Evolutionary conservation across 345 rosid species (phyloP), one percentile per base, ranked within the genome.

Genomic region (Raphanus sativus): DNA sequence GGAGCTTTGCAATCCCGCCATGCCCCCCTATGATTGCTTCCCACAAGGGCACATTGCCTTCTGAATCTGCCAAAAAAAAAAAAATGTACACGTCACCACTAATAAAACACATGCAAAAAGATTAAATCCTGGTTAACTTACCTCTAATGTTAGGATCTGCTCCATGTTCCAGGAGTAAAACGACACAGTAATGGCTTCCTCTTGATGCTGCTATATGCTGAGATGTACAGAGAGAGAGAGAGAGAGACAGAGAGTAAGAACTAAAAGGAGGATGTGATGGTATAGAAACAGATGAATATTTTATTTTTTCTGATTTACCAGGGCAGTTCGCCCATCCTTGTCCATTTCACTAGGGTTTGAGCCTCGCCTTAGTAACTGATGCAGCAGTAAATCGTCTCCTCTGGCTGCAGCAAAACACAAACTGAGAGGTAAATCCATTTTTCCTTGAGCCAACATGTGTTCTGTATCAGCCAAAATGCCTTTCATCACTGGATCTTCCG

Each of bases 191-290:
- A 34, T 83, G 81, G 79, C 80, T 80, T 77, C 97, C 98, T 32
- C 17, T 85, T 48, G 97, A 81, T 71, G 97, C 97, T 28, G 95
- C 95, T 59, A 92, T 84, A 62, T 94, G 98, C 98, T 94, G 88
- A 81, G 64, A 38, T 55, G 77, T 63, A 42, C 21, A 64, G 0
- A 80, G 16, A 75, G 25, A 75, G 55, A 33, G 15, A 50, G 58
- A 38, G 26, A 75, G 65, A 17, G 26, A 26, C 0, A n/a, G 13
- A 17, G 45, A 30, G 6, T 34, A 8, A 2, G n/a, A n/a, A 73
- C 3, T 4, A 60, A 33, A 29, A n/a, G 4, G 48, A 66, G 30
- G 28, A 67, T 28, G 33, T 59, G 48, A 67, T 67, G 29, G 24
- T 30, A 15, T 5, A 33, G 5, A 58, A 12, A 28, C 5, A 59